phyloP scores from a whole-genome alignment of 768 basidiomycete species.

The Panellus pusillus region DNA sequence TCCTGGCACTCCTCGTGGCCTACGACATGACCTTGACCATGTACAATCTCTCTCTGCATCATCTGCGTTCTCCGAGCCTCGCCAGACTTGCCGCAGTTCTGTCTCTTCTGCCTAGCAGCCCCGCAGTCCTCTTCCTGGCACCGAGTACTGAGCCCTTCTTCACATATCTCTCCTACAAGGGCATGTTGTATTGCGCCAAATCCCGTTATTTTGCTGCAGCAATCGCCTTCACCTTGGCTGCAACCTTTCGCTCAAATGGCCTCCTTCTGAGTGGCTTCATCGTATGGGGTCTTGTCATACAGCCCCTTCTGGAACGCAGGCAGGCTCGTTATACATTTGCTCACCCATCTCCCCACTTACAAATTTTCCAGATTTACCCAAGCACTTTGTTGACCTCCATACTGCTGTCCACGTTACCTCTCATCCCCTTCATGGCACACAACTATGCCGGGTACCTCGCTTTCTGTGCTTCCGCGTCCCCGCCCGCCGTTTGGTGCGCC shows the following conservation, averaged over 20 bases:
- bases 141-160: slow-evolving; percentile 88
- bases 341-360: slow-evolving; percentile 1
- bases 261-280: slow-evolving; percentile 76
- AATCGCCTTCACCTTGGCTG: slow-evolving; percentile 62
- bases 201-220: slow-evolving; percentile 56
- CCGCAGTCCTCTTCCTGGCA: slow-evolving; percentile 66
- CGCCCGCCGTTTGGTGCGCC: slow-evolving; percentile 62
- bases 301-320: slow-evolving; percentile 45
- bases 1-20: slow-evolving; percentile 34
- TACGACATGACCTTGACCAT: slow-evolving; percentile 47
- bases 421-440: slow-evolving; percentile 70
- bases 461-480: slow-evolving; percentile 55
- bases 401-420: slow-evolving; percentile 45
- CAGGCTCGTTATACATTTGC: slow-evolving; percentile 29
- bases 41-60: slow-evolving; percentile 58
- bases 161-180: slow-evolving; percentile 76
- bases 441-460: slow-evolving; percentile 63
- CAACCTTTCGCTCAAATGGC: slow-evolving; percentile 75
- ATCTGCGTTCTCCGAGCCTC: slow-evolving; percentile 54
- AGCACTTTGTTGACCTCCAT: slow-evolving; percentile 35
- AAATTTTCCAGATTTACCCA: slow-evolving; percentile 33
- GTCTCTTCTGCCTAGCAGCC: slow-evolving; percentile 81
- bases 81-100: slow-evolving; percentile 64
- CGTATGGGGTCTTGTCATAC: slow-evolving; percentile 66
- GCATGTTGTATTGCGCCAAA: slow-evolving; percentile 58